Evolutionary conservation across 148 eudicot species (phyloP), one percentile per base, ranked within the genome.

Genomic region (Chenopodium formosanum): DNA sequence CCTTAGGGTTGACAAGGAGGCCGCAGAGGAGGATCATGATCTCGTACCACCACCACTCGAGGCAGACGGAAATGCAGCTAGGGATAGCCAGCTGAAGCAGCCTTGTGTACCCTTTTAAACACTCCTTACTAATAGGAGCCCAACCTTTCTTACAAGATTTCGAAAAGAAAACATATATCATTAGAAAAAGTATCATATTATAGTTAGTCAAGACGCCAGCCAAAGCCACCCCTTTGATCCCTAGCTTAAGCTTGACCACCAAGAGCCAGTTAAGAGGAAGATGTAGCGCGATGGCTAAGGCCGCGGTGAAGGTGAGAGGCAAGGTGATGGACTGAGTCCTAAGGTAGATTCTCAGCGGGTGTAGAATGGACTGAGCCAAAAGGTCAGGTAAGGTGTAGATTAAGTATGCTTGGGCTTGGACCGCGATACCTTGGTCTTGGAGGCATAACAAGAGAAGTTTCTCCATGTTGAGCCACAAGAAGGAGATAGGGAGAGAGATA

Each of bases 31-130:
- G 72, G 60, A 90, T 94, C 90, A 94, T 94, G 77, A 94, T 92
- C 60, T 94, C 98, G 70, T 94, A 94, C 98, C 96, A 94, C 98
- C 98, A 92, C 96, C 98, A 94, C 71, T 94, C 98, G 4, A 94
- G 87, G 66, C 98, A 94, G 0, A 94, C 94, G 0, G 94, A 92
- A 80, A 92, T 82, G 86, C 98, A 94, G 74, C 96, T 92, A 0
- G 96, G 96, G 2, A 94, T 80, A 0, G 91, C 89, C 0, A 90
- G 77, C 25, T 79, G 68, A 3, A 90, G 32, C 0, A 90, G 86
- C 23, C 79, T 83, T 1, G 73, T 67, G 70, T 83, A 85, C 5
- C 79, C 84, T 29, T 60, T 44, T 11, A 82, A 77, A 4, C 79
- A 71, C 0, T 78, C 81, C 12, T 62, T 60, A 13, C 14, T 50